Base-by-base conservation (phyloP, 768 basidiomycete genomes). In the Xanthoconium stramineum region DNA sequence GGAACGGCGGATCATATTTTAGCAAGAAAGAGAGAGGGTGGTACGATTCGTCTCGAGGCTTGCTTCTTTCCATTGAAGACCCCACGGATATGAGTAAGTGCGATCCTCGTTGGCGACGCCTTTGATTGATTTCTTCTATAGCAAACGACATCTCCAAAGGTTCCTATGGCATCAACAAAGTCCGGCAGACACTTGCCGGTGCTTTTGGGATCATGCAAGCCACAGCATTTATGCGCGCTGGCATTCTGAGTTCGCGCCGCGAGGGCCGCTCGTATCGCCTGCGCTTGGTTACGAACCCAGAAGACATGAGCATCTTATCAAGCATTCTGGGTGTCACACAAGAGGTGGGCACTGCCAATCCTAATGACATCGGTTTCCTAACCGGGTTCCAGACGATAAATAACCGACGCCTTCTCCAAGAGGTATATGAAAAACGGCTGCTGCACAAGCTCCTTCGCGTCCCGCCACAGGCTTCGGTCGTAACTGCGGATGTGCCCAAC, bases 121-220 rank as follows among this genome's bases (percentile, higher is more conserved):
- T 19, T n/a, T 29, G n/a, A 20, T 57, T 52, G 40, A 52, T 47
- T 47, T 28, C 37, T 40, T 52, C 55, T 42, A 2, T 65, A 98
- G 94, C 85, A 20, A 98, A 98, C 68, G 95, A 98, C 72, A 92
- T 98, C 29, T 93, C 94, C 0, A 83, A 81, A 50, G 92, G 94
- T 2, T 94, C 94, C 0, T 95, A 84, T 72, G 86, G 83, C 35
- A 91, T 97, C 60, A 75, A 80, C 29, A 87, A 86, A 65, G 94
- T 98, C 38, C 85, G 86, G 24, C 82, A 83, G 48, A 88, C 92
- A 3, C 80, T 98, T 57, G 86, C 89, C 0, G 95, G 95, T 3
- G 96, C 89, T 15, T 78, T 81, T 68, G 79, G 77, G 29, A 89
- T 91, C 40, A 77, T 99, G 67, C 86, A 86, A n/a, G 80, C 89